Evolutionary conservation across 2,329 filamentous ascomycete species (phyloP), one percentile per base, ranked within the genome.

Genomic region (Grosmannia clavigera): DNA sequence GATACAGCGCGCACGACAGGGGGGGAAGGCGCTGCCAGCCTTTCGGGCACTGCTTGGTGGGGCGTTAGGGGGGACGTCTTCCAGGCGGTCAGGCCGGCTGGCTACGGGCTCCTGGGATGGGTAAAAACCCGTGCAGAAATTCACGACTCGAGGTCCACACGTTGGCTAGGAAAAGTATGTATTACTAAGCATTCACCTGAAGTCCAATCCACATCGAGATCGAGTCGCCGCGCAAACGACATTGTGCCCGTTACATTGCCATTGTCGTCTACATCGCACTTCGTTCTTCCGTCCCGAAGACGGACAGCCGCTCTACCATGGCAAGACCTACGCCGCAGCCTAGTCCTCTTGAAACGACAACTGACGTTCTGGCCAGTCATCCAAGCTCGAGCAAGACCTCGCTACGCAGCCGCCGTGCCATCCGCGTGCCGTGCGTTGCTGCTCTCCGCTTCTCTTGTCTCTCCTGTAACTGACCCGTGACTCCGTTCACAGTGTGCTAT

Each of bases 341-440:
- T 10, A 43, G 2, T 19, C 40, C 40, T n/a, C 40, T 43, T 3
- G 5, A 46, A 19, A n/a, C 38, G 43, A 19, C 43, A 6, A 11
- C 53, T 55, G 38, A 55, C 33, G 16, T 22, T 14, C 19, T 27
- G 19, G 35, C n/a, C 14, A 62, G 56, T 48, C 58, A 19, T 38
- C 55, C 27, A 64, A 61, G 25, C 71, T 86, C 16, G 84, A 90
- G 67, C 80, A 88, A 68, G 89, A 92, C 70, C 72, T 95, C 43
- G 82, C 82, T 61, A 81, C 82, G 43, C 82, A 88, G 67, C 89
- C 90, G 63, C 87, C 92, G 29, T 96, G 92, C 69, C 91, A 95
- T 76, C 83, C 90, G 61, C 82, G 87, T 69, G 92, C 92, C 63
- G 87, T 91, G 75, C 72, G 86, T 61, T 40, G 2, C 31, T 48